phyloP scores from a whole-genome alignment of 1,284 basidiomycete species.

The Moesziomyces antarcticus region DNA sequence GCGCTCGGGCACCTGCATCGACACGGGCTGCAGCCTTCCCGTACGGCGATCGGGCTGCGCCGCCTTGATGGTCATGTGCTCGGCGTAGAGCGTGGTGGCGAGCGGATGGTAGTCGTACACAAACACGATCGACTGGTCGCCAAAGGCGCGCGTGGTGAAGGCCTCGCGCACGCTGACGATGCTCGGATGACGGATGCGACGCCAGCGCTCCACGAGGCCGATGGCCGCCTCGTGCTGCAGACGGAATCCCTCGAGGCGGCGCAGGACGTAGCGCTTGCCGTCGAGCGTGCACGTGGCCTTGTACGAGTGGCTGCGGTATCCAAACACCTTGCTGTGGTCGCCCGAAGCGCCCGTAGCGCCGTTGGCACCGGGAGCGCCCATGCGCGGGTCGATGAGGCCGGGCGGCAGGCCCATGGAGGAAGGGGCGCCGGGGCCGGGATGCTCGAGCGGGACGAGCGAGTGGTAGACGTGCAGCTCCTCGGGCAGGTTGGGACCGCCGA shows the following conservation, averaged over 20 bases:
- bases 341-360: constrained; percentile 56
- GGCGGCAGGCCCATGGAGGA: constrained; percentile 36
- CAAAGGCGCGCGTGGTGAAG: constrained; percentile 93
- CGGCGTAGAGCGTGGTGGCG: constrained; percentile 83
- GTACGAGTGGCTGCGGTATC: constrained; percentile 79
- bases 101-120: constrained; percentile 91
- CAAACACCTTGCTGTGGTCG: constrained; percentile 70
- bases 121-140: constrained; percentile 86
- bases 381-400: constrained; percentile 54
- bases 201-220: constrained; percentile 86
- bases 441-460: constrained; percentile 82
- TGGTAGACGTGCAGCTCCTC: constrained; percentile 92
- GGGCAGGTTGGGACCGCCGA: constrained; percentile 75
- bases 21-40: constrained; percentile 58
- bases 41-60: constrained; percentile 66
- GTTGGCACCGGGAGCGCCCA: constrained; percentile 49
- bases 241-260: constrained; percentile 89
- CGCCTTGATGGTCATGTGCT: constrained; percentile 71
- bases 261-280: constrained; percentile 80
- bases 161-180: constrained; percentile 89
- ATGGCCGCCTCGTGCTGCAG: constrained; percentile 79
- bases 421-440: constrained; percentile 41
- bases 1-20: constrained; percentile 76
- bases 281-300: constrained; percentile 82
- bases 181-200: constrained; percentile 83